These are phyloP conservation scores for Ophiostoma sp. DNA, from an alignment of 2,329 filamentous ascomycete genomes.

Conservation along the genomic window DNA sequence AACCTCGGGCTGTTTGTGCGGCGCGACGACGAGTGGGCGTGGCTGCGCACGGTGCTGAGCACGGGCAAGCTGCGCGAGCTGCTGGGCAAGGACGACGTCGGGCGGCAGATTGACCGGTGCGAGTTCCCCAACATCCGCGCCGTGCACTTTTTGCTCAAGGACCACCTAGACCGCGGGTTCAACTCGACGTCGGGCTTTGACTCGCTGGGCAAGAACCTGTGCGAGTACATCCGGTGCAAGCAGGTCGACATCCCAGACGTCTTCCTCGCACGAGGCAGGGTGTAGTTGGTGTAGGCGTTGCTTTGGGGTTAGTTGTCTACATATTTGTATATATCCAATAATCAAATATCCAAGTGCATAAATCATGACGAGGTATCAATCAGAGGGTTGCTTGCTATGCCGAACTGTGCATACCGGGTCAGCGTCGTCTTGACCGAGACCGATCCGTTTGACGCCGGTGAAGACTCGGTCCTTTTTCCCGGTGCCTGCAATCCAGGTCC, in stretches of 20 bases:
- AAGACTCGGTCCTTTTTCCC: background rate
- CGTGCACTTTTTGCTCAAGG: slow-evolving; percentile 27
- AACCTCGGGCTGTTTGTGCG: slow-evolving; percentile 45
- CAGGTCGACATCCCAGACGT: slow-evolving; percentile 40
- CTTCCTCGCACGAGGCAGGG: slow-evolving; percentile 33
- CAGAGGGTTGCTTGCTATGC: too few species aligned
- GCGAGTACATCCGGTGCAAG: slow-evolving; percentile 34
- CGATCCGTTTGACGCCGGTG: background rate
- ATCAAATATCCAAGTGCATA: too few species aligned
- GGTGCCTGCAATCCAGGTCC: background rate
- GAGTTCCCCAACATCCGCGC: slow-evolving; percentile 40
- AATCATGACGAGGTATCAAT: too few species aligned
- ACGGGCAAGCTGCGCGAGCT: slow-evolving; percentile 36
- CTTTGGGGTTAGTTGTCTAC: too few species aligned
- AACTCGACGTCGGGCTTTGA: slow-evolving; percentile 23
- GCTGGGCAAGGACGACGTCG: slow-evolving; percentile 36
- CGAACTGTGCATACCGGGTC: too few species aligned
- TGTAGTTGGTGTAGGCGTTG: background rate
- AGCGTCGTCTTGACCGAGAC: background rate
- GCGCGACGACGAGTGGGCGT: slow-evolving; percentile 41
- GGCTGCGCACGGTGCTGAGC: slow-evolving; percentile 41
- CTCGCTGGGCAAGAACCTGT: slow-evolving; percentile 23
- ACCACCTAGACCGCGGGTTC: slow-evolving; percentile 33
- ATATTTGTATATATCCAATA: background rate
- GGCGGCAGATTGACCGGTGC: slow-evolving; percentile 40